Percentiles rank a stretch among this genome's conserved stretches.
Evolutionary conservation across 345 rosid species (phyloP).

Genomic region (Erysimum cheiranthoides): DNA sequence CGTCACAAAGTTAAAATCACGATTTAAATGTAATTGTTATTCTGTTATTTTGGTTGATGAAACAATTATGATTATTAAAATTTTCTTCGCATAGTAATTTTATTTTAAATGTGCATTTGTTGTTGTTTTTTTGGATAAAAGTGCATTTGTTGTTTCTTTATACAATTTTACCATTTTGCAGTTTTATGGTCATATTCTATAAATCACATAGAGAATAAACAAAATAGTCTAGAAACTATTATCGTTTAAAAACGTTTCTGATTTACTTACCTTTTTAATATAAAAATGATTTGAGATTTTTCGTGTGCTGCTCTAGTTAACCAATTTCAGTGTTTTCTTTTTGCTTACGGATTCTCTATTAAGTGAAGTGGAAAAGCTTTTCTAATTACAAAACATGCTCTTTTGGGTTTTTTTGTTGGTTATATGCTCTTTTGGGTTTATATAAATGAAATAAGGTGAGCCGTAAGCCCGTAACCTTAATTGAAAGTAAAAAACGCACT

Average conservation of each 20-base stretch:
- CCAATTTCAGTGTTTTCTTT: background rate
- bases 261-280: background rate
- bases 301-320: background rate
- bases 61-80: background rate
- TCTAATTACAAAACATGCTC: background rate
- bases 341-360: background rate
- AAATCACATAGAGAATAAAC: background rate
- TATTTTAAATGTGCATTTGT: no score
- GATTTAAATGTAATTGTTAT: background rate
- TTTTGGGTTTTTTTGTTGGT: background rate
- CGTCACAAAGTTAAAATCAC: background rate
- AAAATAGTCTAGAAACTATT: background rate
- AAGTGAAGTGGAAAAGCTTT: background rate
- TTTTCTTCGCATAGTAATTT: no score
- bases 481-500: background rate
- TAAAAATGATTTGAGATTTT: background rate
- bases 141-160: background rate
- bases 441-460: background rate
- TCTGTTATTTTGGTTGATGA: background rate
- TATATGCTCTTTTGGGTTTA: background rate
- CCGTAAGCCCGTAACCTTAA: background rate
- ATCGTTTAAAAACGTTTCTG: background rate
- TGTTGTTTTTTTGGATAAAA: no score
- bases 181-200: background rate
- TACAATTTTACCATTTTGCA: conserved; percentile 7